Percentiles rank a stretch among this genome's conserved stretches.
These are phyloP conservation scores for Alternaria sp. DNA, from an alignment of 2,329 filamentous ascomycete genomes.

Conservation along the genomic window DNA sequence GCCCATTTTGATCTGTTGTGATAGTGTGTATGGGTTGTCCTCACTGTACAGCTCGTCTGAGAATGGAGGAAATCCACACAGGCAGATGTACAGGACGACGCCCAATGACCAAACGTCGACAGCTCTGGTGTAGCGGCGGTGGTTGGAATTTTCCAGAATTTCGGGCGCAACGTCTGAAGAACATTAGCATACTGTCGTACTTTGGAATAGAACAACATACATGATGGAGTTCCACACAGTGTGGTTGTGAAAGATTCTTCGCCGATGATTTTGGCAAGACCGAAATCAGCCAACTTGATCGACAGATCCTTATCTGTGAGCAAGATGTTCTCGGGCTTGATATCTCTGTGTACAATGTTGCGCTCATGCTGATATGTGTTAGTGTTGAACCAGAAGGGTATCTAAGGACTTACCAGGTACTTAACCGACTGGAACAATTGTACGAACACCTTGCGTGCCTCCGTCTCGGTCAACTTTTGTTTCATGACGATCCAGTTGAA, in stretches of 20 bases:
- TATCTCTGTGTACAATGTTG: conserved; percentile 95
- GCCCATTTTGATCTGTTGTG: conserved; percentile 87
- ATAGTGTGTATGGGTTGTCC: conserved; percentile 84
- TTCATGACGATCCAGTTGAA: conserved; percentile 96
- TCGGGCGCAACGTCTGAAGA: conserved; percentile 83
- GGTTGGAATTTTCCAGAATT: conserved; percentile 80
- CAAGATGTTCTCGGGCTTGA: conserved; percentile 96
- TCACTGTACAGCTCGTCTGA: conserved; percentile 85
- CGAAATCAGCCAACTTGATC: conserved; percentile 95
- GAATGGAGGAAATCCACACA: conserved; percentile 96
- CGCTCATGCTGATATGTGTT: conserved; percentile 77
- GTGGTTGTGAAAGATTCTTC: conserved; percentile 98
- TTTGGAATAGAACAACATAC: conserved; percentile 42
- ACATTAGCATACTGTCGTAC: conserved; percentile 21
- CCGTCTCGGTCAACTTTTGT: conserved; percentile 82
- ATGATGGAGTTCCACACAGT: conserved; percentile 92
- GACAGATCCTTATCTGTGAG: conserved; percentile 82
- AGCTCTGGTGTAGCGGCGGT: conserved; percentile 89
- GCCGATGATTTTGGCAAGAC: conserved; percentile 96
- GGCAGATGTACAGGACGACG: conserved; percentile 96
- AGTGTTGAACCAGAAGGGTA: conserved; percentile 19
- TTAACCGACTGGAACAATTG: conserved; percentile 95
- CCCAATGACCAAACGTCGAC: conserved; percentile 97
- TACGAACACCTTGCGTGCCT: conserved; percentile 84
- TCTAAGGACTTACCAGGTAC: conserved; percentile 73